These are phyloP conservation scores for Eutrema salsugineum DNA, from an alignment of 441 rosid species.

Conservation along the genomic window DNA sequence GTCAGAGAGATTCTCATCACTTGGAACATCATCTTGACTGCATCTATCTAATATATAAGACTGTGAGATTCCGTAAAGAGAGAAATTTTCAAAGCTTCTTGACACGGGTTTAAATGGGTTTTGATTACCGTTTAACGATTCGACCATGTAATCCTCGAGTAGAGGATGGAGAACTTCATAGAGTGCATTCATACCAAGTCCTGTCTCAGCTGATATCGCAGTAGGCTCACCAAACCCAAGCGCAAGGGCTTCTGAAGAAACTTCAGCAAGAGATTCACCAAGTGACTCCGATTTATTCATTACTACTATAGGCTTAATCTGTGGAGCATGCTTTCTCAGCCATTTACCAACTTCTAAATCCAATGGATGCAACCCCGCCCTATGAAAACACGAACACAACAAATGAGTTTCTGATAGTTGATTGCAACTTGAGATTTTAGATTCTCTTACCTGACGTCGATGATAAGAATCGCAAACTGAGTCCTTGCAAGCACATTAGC, in stretches of 20 bases:
- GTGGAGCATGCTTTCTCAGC: slow-evolving; percentile 79
- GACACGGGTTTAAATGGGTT: too few relatives aligned
- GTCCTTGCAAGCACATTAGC: slow-evolving; percentile 80
- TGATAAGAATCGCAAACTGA: slow-evolving; percentile 71
- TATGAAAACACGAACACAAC: slow-evolving; percentile 30
- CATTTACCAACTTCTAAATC: slow-evolving; percentile 95
- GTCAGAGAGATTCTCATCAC: slow-evolving; percentile 32
- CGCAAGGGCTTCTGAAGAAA: slow-evolving; percentile 55
- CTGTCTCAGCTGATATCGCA: slow-evolving; percentile 95
- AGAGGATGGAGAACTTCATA: slow-evolving; percentile 67
- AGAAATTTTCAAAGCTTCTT: not conserved
- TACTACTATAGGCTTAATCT: slow-evolving; percentile 64
- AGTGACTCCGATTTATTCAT: slow-evolving; percentile 91
- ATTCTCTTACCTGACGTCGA: slow-evolving; percentile 66
- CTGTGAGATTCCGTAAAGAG: slow-evolving; percentile 16
- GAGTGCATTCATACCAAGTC: slow-evolving; percentile 85
- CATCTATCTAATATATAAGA: slow-evolving; percentile 35
- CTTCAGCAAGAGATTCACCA: slow-evolving; percentile 53
- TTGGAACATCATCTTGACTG: slow-evolving; percentile 32
- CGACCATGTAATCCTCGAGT: slow-evolving; percentile 60
- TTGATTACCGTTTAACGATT: slow-evolving; percentile 52
- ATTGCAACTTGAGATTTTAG: not conserved
- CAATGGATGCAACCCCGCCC: slow-evolving; percentile 88
- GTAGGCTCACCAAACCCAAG: slow-evolving; percentile 91
- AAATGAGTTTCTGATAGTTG: slow-evolving; percentile 6